These are phyloP conservation scores for Skeletonema potamos DNA, from an alignment of 108 stramenopile genomes.

Conservation along the genomic window DNA sequence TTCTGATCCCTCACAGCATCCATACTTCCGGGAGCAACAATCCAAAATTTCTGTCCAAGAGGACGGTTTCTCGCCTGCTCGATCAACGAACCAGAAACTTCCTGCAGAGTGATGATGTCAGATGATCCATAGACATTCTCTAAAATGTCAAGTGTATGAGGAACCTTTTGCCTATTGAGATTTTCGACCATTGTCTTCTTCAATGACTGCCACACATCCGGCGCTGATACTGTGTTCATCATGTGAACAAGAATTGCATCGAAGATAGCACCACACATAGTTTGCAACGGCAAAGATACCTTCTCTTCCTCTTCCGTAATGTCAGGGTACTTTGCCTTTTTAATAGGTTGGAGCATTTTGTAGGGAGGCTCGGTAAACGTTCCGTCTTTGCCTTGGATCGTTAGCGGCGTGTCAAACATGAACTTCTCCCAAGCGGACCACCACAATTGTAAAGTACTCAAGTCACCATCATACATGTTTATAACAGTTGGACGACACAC, in stretches of 20 bases:
- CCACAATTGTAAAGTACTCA: conserved; percentile 72
- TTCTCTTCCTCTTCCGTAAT: conserved; percentile 80
- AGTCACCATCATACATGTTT: conserved; percentile 90
- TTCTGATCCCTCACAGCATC: conserved; percentile 75
- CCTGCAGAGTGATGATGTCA: conserved; percentile 92
- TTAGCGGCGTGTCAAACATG: conserved; percentile 82
- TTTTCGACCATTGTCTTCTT: conserved; percentile 85
- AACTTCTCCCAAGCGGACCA: conserved; percentile 90
- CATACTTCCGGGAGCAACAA: conserved; percentile 48
- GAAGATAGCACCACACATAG: conserved; percentile 91
- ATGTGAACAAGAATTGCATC: conserved; percentile 93
- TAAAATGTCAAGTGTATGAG: conserved; percentile 87
- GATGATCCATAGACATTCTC: conserved; percentile 74
- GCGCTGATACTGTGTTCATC: conserved; percentile 82
- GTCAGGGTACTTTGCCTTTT: conserved; percentile 89
- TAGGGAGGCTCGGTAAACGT: conserved; percentile 60
- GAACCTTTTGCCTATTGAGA: conserved; percentile 88
- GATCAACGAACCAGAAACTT: conserved; percentile 86
- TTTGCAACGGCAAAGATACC: conserved; percentile 87
- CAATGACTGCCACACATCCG: conserved; percentile 81
- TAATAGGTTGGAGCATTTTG: conserved; percentile 85
- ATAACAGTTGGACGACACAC: conserved; percentile 92
- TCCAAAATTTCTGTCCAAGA: conserved; percentile 45
- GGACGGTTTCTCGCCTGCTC: conserved; percentile 59
- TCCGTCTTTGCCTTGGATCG: conserved; percentile 62